A percentile compares a stretch with the other conserved stretches of the same genome.
Conservation (phyloP, 2,329 filamentous ascomycete genomes). For the Whalleya microplaca region DNA sequence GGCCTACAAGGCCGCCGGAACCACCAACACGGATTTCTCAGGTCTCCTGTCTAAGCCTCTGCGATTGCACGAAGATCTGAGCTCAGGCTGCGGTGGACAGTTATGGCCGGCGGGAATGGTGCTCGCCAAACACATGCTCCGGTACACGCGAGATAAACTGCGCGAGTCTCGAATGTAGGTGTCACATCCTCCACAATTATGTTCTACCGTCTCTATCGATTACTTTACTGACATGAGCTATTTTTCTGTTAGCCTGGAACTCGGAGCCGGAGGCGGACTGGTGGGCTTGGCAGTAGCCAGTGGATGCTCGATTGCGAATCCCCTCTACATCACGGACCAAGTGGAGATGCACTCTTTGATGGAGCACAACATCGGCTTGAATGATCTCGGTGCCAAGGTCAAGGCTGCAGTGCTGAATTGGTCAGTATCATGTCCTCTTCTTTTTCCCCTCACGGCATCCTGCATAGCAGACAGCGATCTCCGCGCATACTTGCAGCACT, state of each 20-base stretch:
- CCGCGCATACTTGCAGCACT: constrained; percentile 18
- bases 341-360: constrained; percentile 83
- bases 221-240: constrained; percentile 8
- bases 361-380: constrained; percentile 84
- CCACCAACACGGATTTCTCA: constrained; percentile 66
- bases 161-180: constrained; percentile 73
- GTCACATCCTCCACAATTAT: background rate
- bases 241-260: constrained; percentile 68
- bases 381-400: constrained; percentile 67
- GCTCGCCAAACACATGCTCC: constrained; percentile 82
- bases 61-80: constrained; percentile 81
- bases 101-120: constrained; percentile 94
- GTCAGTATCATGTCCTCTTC: constrained; percentile 50
- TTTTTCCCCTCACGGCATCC: constrained; percentile 29
- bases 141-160: constrained; percentile 68
- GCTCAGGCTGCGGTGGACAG: constrained; percentile 87
- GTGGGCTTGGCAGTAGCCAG: constrained; percentile 70
- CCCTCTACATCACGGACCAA: constrained; percentile 87
- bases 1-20: constrained; percentile 58
- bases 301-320: constrained; percentile 55
- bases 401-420: constrained; percentile 78
- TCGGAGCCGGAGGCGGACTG: constrained; percentile 89
- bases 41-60: constrained; percentile 73
- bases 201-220: background rate
- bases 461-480: constrained; percentile 7